These are phyloP conservation scores for Tricholoma furcatifolium DNA, from an alignment of 768 basidiomycete genomes.

Conservation along the genomic window DNA sequence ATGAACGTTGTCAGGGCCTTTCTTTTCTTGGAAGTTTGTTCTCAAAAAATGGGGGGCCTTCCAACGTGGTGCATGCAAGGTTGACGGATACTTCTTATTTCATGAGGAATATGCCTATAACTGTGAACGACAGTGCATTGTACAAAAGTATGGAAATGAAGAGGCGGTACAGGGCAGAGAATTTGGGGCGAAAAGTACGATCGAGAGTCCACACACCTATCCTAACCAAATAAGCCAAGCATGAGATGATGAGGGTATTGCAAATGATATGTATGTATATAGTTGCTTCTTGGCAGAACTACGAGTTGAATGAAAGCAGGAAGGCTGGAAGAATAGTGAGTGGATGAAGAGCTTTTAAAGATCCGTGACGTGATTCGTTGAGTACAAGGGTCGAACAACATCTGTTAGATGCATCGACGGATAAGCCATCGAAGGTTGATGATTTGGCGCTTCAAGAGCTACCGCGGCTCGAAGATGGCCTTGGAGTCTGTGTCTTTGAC, in stretches of 20 bases:
- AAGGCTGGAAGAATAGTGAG: neutral
- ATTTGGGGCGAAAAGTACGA: constrained; percentile 3
- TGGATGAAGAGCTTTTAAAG: neutral
- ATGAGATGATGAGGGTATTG: constrained; percentile 14
- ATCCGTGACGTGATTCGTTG: constrained; percentile 5
- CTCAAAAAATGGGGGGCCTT: neutral
- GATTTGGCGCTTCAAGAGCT: constrained; percentile 13
- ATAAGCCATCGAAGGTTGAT: constrained; percentile 8
- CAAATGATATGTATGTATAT: constrained; percentile 1
- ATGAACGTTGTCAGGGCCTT: neutral
- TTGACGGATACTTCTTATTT: neutral
- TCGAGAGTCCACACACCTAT: constrained; percentile 13
- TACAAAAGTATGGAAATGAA: neutral
- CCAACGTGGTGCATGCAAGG: constrained; percentile 3
- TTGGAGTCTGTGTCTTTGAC: constrained; percentile 27
- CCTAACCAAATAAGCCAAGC: constrained; percentile 7
- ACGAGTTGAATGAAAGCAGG: neutral
- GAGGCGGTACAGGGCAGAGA: constrained; percentile 3
- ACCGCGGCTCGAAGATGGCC: constrained; percentile 18
- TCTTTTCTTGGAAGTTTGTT: neutral
- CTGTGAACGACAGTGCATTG: constrained; percentile 4
- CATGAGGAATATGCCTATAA: neutral
- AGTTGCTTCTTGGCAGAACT: constrained; percentile 3
- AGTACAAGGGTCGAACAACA: neutral
- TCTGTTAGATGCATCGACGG: neutral